A percentile compares a stretch with the other conserved stretches of the same genome.
These are phyloP conservation scores for Astrothelium macrocarpum DNA, from an alignment of 495 filamentous ascomycete genomes.

Conservation along the genomic window DNA sequence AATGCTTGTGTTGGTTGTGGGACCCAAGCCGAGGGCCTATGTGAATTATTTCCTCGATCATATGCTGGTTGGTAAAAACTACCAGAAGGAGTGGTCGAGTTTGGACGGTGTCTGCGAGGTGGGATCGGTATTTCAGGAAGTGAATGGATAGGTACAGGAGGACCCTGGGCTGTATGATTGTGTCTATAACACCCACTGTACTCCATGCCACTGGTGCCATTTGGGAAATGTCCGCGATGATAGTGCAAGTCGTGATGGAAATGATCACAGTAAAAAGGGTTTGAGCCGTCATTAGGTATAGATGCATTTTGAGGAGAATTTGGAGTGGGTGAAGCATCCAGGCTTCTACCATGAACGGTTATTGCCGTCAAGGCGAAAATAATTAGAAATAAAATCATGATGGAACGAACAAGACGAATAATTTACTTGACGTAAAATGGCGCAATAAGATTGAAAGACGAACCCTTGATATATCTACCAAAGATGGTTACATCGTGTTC, in stretches of 20 bases:
- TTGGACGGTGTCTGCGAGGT: background rate
- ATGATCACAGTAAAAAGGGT: background rate
- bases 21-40: background rate
- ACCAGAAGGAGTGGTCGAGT: background rate
- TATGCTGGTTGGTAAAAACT: background rate
- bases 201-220: background rate
- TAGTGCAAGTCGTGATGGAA: background rate
- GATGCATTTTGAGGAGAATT: background rate
- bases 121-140: background rate
- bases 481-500: background rate
- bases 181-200: background rate
- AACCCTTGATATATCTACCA: background rate
- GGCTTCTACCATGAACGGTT: background rate
- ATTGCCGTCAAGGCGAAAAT: background rate
- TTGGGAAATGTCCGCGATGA: background rate
- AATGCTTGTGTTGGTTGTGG: background rate
- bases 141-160: background rate
- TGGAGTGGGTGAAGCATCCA: background rate
- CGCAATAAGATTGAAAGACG: background rate
- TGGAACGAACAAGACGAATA: background rate
- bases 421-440: background rate
- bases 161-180: background rate
- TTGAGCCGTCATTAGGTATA: background rate
- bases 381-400: background rate
- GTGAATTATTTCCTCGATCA: background rate